phyloP scores from a whole-genome alignment of 495 filamentous ascomycete species.

The Penicillium pancosmium region DNA sequence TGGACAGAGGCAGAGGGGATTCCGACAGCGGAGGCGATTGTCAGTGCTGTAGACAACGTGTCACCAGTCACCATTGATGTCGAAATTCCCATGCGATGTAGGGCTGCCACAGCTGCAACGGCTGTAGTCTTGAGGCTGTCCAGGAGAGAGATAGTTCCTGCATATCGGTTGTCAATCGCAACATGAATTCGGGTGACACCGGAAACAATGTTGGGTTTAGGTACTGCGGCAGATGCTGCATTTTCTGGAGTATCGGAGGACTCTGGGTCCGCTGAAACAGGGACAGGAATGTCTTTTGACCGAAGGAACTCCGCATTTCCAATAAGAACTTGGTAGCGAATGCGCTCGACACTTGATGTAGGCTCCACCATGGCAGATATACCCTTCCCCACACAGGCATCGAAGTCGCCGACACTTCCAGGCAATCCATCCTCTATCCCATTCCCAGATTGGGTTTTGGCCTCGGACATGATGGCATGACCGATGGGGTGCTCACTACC shows the following conservation, averaged over 20 bases:
- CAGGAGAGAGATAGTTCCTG: slow-evolving; percentile 78
- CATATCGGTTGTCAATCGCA: slow-evolving; percentile 78
- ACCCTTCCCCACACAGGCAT: slow-evolving; percentile 81
- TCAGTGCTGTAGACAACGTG: slow-evolving; percentile 75
- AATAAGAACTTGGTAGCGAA: slow-evolving; percentile 75
- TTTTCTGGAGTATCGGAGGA: slow-evolving; percentile 23
- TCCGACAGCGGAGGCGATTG: slow-evolving; percentile 81
- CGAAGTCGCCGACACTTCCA: slow-evolving; percentile 82
- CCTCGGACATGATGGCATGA: slow-evolving; percentile 74
- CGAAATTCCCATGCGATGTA: slow-evolving; percentile 80
- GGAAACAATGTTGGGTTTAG: slow-evolving; percentile 38
- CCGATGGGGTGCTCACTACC: slow-evolving; percentile 95
- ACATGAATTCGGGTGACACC: slow-evolving; percentile 91
- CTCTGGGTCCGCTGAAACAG: slow-evolving; percentile 59
- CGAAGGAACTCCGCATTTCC: slow-evolving; percentile 79
- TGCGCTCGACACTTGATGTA: slow-evolving; percentile 60
- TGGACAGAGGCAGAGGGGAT: slow-evolving; percentile 75
- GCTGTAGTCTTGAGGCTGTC: slow-evolving; percentile 91
- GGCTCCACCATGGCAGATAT: slow-evolving; percentile 83
- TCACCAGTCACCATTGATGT: slow-evolving; percentile 95
- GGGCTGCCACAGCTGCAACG: slow-evolving; percentile 77
- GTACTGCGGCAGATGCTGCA: slow-evolving; percentile 18
- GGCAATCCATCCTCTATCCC: slow-evolving; percentile 73
- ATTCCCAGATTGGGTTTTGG: slow-evolving; percentile 73
- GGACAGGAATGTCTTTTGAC: slow-evolving; percentile 67